Percentiles rank a stretch among this genome's conserved stretches.
phyloP scores from a whole-genome alignment of 768 basidiomycete genomes.

The Chiua virens region DNA sequence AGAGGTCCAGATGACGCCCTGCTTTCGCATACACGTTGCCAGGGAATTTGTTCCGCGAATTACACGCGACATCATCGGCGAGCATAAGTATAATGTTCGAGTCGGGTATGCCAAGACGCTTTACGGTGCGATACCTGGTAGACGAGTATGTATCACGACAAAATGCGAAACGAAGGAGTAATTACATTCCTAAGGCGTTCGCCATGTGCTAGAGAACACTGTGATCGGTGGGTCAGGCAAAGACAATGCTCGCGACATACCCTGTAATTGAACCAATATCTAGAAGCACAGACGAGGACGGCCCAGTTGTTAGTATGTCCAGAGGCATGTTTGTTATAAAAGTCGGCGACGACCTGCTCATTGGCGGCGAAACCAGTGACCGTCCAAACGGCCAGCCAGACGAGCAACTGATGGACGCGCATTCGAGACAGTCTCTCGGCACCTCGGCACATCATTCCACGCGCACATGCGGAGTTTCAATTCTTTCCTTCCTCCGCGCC shows the following conservation, averaged over 20 bases:
- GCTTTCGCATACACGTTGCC: constrained; percentile 91
- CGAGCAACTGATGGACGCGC: constrained; percentile 30
- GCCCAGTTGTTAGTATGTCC: constrained; percentile 98
- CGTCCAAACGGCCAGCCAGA: constrained; percentile 38
- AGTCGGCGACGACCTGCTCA: constrained; percentile 42
- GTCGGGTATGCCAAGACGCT: constrained; percentile 96
- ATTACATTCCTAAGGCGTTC: constrained; percentile 93
- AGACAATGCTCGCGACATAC: constrained; percentile 45
- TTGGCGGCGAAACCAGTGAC: constrained; percentile 30
- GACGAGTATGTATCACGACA: constrained; percentile 2
- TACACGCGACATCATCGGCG: constrained; percentile 95
- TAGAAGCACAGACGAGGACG: constrained; percentile 88
- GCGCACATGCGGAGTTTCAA: constrained; percentile 26
- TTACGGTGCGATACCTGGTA: constrained; percentile 93
- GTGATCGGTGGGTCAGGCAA: not conserved
- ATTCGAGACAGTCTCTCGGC: constrained; percentile 25
- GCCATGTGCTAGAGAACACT: constrained; percentile 83
- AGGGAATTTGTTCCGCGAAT: constrained; percentile 87
- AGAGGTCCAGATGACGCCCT: constrained; percentile 80
- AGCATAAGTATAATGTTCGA: constrained; percentile 99
- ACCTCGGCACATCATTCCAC: constrained; percentile 17
- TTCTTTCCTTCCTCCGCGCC: constrained; percentile 5
- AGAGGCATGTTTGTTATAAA: constrained; percentile 45
- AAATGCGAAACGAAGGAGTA: not conserved
- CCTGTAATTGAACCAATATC: constrained; percentile 99